These are phyloP conservation scores for Psilocybe cyanescens DNA, from an alignment of 768 basidiomycete genomes.

Conservation along the genomic window DNA sequence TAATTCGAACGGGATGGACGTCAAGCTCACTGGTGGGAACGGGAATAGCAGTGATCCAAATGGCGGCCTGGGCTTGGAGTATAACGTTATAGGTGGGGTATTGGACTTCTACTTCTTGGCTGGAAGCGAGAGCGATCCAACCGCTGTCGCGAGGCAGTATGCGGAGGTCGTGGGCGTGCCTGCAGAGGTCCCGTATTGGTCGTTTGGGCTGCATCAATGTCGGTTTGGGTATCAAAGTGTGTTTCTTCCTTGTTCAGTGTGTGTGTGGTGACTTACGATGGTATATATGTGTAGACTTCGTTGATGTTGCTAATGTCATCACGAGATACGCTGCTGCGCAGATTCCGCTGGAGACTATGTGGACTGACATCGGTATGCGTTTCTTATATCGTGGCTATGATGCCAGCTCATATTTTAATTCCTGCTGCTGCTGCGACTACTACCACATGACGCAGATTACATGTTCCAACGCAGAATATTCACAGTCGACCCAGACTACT, in stretches of 20 bases:
- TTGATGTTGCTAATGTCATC: constrained; percentile 66
- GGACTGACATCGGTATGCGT: constrained; percentile 71
- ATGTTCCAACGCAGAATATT: constrained; percentile 72
- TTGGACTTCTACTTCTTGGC: constrained; percentile 82
- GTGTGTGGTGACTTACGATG: background rate
- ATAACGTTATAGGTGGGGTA: constrained; percentile 78
- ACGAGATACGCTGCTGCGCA: constrained; percentile 59
- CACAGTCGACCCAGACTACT: constrained; percentile 70
- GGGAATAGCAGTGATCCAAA: constrained; percentile 33
- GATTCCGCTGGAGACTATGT: constrained; percentile 80
- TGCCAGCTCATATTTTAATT: background rate
- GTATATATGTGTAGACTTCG: constrained; percentile 46
- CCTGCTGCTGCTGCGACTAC: background rate
- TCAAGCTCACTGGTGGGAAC: constrained; percentile 52
- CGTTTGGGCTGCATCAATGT: constrained; percentile 74
- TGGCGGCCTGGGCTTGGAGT: constrained; percentile 56
- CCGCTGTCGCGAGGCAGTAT: constrained; percentile 67
- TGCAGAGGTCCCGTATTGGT: constrained; percentile 78
- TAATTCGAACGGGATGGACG: constrained; percentile 78
- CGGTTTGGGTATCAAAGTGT: constrained; percentile 68
- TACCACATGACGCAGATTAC: constrained; percentile 48
- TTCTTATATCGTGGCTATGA: background rate
- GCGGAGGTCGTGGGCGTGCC: constrained; percentile 67
- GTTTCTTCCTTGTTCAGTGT: constrained; percentile 19
- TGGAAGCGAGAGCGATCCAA: constrained; percentile 62